Evolutionary conservation across 176 grass and related monocot genomes (phyloP), one percentile per base, ranked within the genome.

Genomic region (Musa schizocarpa): DNA sequence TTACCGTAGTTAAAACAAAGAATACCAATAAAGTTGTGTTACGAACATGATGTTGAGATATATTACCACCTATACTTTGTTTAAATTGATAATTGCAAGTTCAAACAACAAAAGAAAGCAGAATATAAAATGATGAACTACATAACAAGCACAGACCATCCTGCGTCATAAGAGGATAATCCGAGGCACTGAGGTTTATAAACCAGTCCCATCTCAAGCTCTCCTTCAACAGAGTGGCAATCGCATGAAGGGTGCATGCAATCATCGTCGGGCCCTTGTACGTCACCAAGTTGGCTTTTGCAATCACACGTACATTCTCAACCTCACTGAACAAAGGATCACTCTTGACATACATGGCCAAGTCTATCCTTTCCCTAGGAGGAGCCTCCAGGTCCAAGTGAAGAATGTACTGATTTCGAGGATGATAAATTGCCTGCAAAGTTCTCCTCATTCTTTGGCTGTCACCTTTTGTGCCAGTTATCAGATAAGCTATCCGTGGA

Each of bases 381-480:
- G 78, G 78, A 26, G 78, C 78, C 57, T 80, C 78, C 48, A 80
- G 54, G 51, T 80, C 78, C 22, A 80, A 73, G 58, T 80, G 78
- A 16, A 80, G 57, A 73, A 80, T 73, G 57, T 80, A 80, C 22
- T 80, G 69, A 29, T 80, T 80, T 61, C 78, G 61, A 13, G 78
- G 78, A 53, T 80, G 78, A 54, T 80, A 80, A 54, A 80, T 54
- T 25, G 78, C 78, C 77, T 91, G 90, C 78, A 99, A 81, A 53
- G 88, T 80, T 78, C 95, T 81, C 76, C 90, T 84, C 84, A 94
- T 99, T 81, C 90, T 86, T 34, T 82, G 69, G 49, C 86, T 81
- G 72, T 94, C 95, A n/a, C 94, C 90, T 69, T 99, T 99, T 4
- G 95, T 99, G 58, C 95, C 95, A 52, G 92, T 92, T 1, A 99